Evolutionary conservation across 2,329 filamentous ascomycete species (phyloP), one percentile per base, ranked within the genome.

Genomic region (Penicillium sp.): DNA sequence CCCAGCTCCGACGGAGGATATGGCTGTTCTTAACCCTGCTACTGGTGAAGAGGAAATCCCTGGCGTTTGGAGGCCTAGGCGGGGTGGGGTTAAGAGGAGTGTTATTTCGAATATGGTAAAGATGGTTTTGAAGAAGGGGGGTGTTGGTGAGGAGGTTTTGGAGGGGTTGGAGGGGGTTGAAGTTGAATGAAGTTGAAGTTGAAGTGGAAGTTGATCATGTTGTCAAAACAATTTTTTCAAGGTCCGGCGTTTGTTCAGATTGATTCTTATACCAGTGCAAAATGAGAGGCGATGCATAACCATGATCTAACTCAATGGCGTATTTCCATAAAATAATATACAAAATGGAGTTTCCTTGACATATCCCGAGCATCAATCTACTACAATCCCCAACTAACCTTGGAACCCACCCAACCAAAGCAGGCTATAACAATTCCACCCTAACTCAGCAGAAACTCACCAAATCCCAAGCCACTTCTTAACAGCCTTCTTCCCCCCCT

Each of bases 401-500:
- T n/a, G n/a, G n/a, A n/a, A n/a, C n/a, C n/a, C n/a, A n/a, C n/a
- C n/a, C n/a, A n/a, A n/a, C n/a, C n/a, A n/a, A n/a, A n/a, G n/a
- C n/a, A n/a, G n/a, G n/a, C n/a, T n/a, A n/a, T n/a, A n/a, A n/a
- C n/a, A n/a, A n/a, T n/a, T 27, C 26, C 26, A 27, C 20, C 20
- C 12, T 20, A 39, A 7, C 21, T 8, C 10, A 9, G 4, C 12
- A 17, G n/a, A 7, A 18, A 18, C 50, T 64, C 51, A 91, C 81
- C 91, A 95, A 65, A 96, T 87, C 12, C 91, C 91, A 63, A 94
- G 77, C 84, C 88, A 92, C 78, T 90, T 92, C 83, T 91, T 92
- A 50, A 85, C 76, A 51, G 80, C 79, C 60, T 54, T 73, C 74
- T 78, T 84, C 67, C 75, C 75, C 56, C 67, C 66, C 50, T 71